Conservation (phyloP, 1,139 yeast species). For the Yamadazyma epiphylla region DNA sequence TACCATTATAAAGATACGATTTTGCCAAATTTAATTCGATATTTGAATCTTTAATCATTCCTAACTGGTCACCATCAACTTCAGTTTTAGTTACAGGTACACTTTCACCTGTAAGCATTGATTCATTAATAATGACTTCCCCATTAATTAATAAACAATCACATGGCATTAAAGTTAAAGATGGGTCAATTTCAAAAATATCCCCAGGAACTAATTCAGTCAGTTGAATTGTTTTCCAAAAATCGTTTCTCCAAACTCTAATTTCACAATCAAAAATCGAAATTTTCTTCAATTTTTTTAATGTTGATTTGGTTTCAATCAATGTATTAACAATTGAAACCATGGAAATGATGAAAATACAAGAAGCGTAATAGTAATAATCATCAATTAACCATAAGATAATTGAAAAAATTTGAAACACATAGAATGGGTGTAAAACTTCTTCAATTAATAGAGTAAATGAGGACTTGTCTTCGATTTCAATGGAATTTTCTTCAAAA, state of each 20-base stretch:
- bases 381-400: conserved; percentile 89
- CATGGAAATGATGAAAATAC: conserved; percentile 83
- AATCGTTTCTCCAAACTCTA: conserved; percentile 87
- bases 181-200: conserved; percentile 87
- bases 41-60: conserved; percentile 47
- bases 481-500: conserved; percentile 75
- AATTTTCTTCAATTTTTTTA: conserved; percentile 67
- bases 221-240: conserved; percentile 83
- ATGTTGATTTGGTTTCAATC: conserved; percentile 75
- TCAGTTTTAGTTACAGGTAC: conserved; percentile 87
- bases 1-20: conserved; percentile 81
- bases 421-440: conserved; percentile 89
- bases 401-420: conserved; percentile 90
- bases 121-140: conserved; percentile 90
- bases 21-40: conserved; percentile 67
- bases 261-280: conserved; percentile 75
- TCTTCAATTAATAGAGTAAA: conserved; percentile 73
- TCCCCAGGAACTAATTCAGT: conserved; percentile 95
- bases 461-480: conserved; percentile 70
- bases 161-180: conserved; percentile 71
- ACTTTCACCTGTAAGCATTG: conserved; percentile 96
- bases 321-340: conserved; percentile 77
- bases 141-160: conserved; percentile 86
- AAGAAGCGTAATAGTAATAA: conserved; percentile 88
- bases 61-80: conserved; percentile 61